Percentiles rank a stretch among this genome's conserved stretches.
Conservation (phyloP, 768 basidiomycete genomes). For the Collybia sordida region DNA sequence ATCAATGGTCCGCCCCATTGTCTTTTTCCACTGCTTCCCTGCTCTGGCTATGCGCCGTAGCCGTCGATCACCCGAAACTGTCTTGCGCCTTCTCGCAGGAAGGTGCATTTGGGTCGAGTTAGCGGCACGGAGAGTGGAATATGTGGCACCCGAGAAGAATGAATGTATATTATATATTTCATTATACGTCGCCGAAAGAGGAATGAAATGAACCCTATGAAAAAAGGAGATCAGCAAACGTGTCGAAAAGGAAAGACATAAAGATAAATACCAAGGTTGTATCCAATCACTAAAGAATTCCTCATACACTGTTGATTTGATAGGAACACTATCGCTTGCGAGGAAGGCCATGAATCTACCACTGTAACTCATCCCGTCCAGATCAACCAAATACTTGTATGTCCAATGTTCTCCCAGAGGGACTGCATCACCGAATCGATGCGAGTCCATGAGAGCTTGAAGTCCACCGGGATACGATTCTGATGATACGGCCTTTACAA, state of each 20-base stretch:
- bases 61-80: constrained; percentile 66
- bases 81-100: constrained; percentile 31
- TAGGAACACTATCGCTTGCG: constrained; percentile 83
- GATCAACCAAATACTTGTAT: constrained; percentile 89
- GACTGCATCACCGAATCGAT: constrained; percentile 74
- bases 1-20: constrained; percentile 78
- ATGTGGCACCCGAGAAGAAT: constrained; percentile 87
- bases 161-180: constrained; percentile 95
- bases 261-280: constrained; percentile 64
- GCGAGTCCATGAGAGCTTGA: constrained; percentile 56
- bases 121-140: constrained; percentile 50
- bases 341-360: constrained; percentile 85
- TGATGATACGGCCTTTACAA: constrained; percentile 74
- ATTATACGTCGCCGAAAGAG: constrained; percentile 79
- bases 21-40: constrained; percentile 91
- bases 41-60: constrained; percentile 84
- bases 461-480: constrained; percentile 76
- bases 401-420: constrained; percentile 87
- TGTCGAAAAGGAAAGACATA: background rate
- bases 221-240: constrained; percentile 3
- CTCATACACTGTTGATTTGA: constrained; percentile 89
- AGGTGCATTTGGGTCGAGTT: constrained; percentile 45
- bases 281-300: constrained; percentile 94
- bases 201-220: constrained; percentile 90
- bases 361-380: constrained; percentile 96